Percentiles rank a stretch among this genome's conserved stretches.
Evolutionary conservation across 305 asterid genomes (phyloP).

Genomic region (Rubia balearica): DNA sequence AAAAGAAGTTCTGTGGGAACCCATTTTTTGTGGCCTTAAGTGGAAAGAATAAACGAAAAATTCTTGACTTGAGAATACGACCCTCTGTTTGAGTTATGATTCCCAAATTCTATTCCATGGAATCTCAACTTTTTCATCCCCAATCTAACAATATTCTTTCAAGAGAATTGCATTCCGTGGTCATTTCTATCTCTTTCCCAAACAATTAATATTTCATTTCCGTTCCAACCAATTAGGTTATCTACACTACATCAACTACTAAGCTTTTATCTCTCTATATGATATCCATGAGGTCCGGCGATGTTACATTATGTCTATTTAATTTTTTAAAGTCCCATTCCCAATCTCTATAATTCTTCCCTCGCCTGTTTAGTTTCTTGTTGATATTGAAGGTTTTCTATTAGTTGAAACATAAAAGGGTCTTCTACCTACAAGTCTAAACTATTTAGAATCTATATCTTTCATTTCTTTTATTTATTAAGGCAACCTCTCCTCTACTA

Average conservation of each 20-base stretch:
- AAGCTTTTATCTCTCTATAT: background rate
- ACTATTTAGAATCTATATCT: background rate
- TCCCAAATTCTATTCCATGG: constrained; percentile 50
- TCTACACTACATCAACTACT: background rate
- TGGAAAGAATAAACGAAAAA: constrained; percentile 48
- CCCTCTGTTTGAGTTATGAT: constrained; percentile 53
- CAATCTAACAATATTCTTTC: constrained; percentile 19
- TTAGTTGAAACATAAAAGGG: background rate
- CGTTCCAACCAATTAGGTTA: constrained; percentile 15
- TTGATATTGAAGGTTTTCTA: background rate
- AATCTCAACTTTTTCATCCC: constrained; percentile 36
- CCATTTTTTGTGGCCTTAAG: constrained; percentile 66
- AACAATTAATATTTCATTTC: background rate
- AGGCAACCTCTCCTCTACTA: background rate
- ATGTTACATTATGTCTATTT: background rate
- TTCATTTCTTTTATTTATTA: too few relatives aligned
- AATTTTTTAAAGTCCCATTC: too few relatives aligned
- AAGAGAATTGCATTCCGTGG: constrained; percentile 56
- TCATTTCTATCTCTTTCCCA: constrained; percentile 31
- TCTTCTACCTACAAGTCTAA: background rate
- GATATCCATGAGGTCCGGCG: background rate
- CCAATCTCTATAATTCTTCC: too few relatives aligned
- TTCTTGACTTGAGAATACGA: constrained; percentile 72
- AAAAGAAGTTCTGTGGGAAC: constrained; percentile 29
- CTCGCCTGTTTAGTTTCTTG: background rate